A percentile compares a stretch with the other conserved stretches of the same genome.
These are phyloP conservation scores for Neurospora intermedia DNA, from an alignment of 495 filamentous ascomycete species.

Conservation along the genomic window DNA sequence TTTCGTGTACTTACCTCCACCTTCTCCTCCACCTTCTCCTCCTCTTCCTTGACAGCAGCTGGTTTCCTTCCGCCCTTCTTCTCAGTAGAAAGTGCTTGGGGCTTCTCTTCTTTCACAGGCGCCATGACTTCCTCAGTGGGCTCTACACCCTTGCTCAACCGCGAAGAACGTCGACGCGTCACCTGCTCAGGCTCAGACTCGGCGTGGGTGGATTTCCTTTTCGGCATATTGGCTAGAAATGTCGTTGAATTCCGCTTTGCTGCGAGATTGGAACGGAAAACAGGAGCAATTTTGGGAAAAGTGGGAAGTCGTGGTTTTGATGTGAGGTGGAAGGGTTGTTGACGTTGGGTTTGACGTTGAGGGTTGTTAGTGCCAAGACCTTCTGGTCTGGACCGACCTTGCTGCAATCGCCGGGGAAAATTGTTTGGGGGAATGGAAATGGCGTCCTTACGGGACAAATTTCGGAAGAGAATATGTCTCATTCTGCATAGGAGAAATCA, in stretches of 20 bases:
- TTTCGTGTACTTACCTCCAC: not conserved
- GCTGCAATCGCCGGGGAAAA: not conserved
- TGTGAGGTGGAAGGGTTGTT: not conserved
- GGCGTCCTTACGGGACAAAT: not conserved
- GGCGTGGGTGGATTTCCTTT: constrained; percentile 24
- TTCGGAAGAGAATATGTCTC: not conserved
- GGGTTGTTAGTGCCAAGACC: not conserved
- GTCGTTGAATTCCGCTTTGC: not conserved
- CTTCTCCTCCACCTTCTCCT: not conserved
- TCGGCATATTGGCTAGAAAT: constrained; percentile 19
- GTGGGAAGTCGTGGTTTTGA: not conserved
- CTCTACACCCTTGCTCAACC: not conserved
- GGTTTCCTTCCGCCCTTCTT: not conserved
- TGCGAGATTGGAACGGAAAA: not conserved
- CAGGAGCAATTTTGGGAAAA: not conserved
- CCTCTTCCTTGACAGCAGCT: not conserved
- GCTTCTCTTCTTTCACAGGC: not conserved
- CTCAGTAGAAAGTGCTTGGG: not conserved
- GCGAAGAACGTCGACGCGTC: not conserved
- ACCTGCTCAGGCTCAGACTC: not conserved
- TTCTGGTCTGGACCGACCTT: not conserved
- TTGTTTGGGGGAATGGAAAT: not conserved
- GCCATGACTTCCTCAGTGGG: not conserved
- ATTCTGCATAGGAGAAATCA: not conserved
- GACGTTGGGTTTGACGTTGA: not conserved